phyloP scores from a whole-genome alignment of 768 basidiomycete genomes.

The Pluteus cervinus region DNA sequence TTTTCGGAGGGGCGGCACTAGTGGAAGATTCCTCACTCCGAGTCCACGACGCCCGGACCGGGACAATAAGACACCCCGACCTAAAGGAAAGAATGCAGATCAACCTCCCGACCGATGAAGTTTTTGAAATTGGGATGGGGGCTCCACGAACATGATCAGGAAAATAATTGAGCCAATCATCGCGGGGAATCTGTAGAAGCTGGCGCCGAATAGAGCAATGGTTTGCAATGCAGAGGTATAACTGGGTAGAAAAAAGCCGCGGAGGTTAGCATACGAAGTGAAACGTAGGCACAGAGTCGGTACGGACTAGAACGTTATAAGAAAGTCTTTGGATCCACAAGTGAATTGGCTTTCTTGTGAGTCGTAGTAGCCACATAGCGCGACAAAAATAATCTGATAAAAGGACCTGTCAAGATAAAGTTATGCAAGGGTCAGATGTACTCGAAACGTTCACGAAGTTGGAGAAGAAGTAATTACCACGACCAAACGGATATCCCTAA shows the following conservation, averaged over 20 bases:
- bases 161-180: conserved; percentile 49
- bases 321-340: conserved; percentile 38
- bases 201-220: conserved; percentile 65
- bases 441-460: background rate
- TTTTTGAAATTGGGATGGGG: background rate
- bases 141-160: conserved; percentile 37
- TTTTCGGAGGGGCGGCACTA: background rate
- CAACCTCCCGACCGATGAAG: background rate
- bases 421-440: conserved; percentile 9
- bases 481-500: conserved; percentile 56
- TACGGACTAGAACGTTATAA: conserved; percentile 41
- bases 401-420: conserved; percentile 34
- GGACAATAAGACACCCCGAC: conserved; percentile 31
- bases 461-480: conserved; percentile 35
- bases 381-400: conserved; percentile 50
- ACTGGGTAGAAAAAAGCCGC: conserved; percentile 1
- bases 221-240: conserved; percentile 42
- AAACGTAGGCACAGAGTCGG: conserved; percentile 21
- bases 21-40: conserved; percentile 23
- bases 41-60: conserved; percentile 24
- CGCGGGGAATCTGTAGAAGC: conserved; percentile 58
- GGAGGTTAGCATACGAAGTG: background rate
- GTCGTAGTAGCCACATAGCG: conserved; percentile 35
- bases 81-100: conserved; percentile 18
- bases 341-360: too few species aligned